Conservation (phyloP, 164 flowering plant species). For the Litsea cubeba region DNA sequence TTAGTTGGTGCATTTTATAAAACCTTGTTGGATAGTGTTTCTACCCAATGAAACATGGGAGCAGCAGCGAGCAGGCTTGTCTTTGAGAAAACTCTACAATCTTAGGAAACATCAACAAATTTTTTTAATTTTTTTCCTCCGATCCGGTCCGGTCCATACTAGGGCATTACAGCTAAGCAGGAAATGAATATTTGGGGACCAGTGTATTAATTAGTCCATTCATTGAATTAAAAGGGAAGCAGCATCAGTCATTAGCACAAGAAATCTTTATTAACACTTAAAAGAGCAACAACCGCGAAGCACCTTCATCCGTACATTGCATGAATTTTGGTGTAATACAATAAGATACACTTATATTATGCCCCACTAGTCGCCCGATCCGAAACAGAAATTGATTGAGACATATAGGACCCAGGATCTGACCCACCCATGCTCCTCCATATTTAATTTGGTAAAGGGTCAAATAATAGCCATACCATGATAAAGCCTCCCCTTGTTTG, state of each 20-base stretch:
- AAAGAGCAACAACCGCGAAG: constrained; percentile 15
- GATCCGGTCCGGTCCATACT: constrained; percentile 21
- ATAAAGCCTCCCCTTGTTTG: constrained; percentile 16
- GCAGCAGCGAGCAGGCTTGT: constrained; percentile 19
- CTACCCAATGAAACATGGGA: constrained; percentile 21
- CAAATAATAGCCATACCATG: constrained; percentile 14
- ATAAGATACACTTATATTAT: not conserved
- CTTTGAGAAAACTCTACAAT: constrained; percentile 16
- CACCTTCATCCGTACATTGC: not conserved
- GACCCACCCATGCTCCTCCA: not conserved
- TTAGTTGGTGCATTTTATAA: too few species aligned
- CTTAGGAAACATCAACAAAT: constrained; percentile 2
- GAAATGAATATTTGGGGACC: constrained; percentile 20
- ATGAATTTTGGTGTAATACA: too few species aligned
- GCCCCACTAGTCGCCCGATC: not conserved
- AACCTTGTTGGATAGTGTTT: constrained; percentile 10
- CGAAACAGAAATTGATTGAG: too few species aligned
- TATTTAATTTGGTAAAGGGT: constrained; percentile 16
- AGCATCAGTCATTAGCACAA: not conserved
- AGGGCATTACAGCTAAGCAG: constrained; percentile 18
- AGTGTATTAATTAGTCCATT: not conserved
- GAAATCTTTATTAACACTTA: not conserved
- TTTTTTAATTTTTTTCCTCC: constrained; percentile 7
- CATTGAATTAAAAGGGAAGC: not conserved
- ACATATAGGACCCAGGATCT: not conserved